Conservation (phyloP, 1,284 basidiomycete species). For the Retiboletus flavoniger region DNA sequence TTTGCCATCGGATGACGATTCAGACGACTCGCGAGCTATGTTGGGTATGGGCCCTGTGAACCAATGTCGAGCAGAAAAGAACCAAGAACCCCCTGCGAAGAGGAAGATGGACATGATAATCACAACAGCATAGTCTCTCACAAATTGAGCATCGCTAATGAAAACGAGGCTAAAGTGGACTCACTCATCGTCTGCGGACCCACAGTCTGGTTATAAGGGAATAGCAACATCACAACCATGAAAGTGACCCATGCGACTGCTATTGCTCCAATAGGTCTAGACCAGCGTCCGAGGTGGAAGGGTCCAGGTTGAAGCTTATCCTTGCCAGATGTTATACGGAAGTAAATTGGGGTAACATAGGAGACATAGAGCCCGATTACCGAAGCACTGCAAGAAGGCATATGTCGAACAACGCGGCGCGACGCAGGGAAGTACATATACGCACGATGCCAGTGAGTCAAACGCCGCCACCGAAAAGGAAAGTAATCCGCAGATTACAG, state of each 20-base stretch:
- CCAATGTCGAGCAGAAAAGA: conserved; percentile 62
- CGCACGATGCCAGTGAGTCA: conserved; percentile 59
- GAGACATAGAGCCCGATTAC: conserved; percentile 56
- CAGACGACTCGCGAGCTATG: conserved; percentile 3
- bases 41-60: conserved; percentile 55
- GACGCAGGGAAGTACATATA: conserved; percentile 12
- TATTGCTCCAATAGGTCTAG: conserved; percentile 50
- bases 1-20: conserved; percentile 6
- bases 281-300: conserved; percentile 58
- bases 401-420: neutral
- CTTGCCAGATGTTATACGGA: conserved; percentile 62
- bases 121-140: conserved; percentile 59
- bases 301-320: conserved; percentile 53
- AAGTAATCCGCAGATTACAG: conserved; percentile 57
- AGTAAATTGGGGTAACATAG: conserved; percentile 59
- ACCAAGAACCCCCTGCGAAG: conserved; percentile 58
- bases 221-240: conserved; percentile 56
- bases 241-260: conserved; percentile 62
- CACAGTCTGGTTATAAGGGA: conserved; percentile 45
- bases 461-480: conserved; percentile 62
- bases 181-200: conserved; percentile 53
- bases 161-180: conserved; percentile 11
- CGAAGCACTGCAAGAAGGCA: conserved; percentile 44
- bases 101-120: conserved; percentile 59
- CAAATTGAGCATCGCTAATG: conserved; percentile 1